A percentile compares a stretch with the other conserved stretches of the same genome.
Conservation (phyloP, 1,284 basidiomycete genomes). For the Erythrobasidium hasegawianum region DNA sequence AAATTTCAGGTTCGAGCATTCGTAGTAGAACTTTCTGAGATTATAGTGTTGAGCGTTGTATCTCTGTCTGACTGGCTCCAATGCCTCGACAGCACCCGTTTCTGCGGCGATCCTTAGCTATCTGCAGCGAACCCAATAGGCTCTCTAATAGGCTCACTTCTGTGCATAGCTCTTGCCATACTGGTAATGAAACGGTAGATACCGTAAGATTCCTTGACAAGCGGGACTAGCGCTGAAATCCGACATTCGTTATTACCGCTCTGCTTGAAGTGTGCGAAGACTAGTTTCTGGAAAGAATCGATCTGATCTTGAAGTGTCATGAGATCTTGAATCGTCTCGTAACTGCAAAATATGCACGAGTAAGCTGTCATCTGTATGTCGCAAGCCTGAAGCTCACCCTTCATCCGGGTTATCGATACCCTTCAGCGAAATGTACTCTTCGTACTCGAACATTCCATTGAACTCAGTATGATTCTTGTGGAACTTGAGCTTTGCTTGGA, state of each 20-base stretch:
- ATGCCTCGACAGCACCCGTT: constrained; percentile 76
- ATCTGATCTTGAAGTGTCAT: constrained; percentile 96
- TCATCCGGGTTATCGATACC: constrained; percentile 97
- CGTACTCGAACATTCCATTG: constrained; percentile 93
- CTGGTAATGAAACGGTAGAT: constrained; percentile 96
- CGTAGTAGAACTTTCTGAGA: constrained; percentile 92
- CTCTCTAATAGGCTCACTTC: constrained; percentile 58
- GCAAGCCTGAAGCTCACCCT: constrained; percentile 74
- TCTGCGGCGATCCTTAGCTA: constrained; percentile 54
- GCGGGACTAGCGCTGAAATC: constrained; percentile 84
- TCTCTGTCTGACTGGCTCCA: constrained; percentile 77
- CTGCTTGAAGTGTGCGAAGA: constrained; percentile 85
- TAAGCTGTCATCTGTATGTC: too few relatives aligned
- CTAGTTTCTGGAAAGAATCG: constrained; percentile 92
- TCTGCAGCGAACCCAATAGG: neutral
- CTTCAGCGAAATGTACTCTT: constrained; percentile 91
- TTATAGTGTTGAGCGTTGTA: constrained; percentile 84
- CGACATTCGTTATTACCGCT: constrained; percentile 92
- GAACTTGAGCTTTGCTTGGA: constrained; percentile 87
- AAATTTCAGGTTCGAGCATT: constrained; percentile 94
- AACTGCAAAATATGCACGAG: too few relatives aligned
- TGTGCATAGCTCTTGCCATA: constrained; percentile 92
- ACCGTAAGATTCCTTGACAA: constrained; percentile 95
- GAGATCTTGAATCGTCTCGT: constrained; percentile 90
- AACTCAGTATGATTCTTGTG: constrained; percentile 90